phyloP scores from a whole-genome alignment of 192 early-diverging fungal genomes.

The Dissophora globulifera region DNA sequence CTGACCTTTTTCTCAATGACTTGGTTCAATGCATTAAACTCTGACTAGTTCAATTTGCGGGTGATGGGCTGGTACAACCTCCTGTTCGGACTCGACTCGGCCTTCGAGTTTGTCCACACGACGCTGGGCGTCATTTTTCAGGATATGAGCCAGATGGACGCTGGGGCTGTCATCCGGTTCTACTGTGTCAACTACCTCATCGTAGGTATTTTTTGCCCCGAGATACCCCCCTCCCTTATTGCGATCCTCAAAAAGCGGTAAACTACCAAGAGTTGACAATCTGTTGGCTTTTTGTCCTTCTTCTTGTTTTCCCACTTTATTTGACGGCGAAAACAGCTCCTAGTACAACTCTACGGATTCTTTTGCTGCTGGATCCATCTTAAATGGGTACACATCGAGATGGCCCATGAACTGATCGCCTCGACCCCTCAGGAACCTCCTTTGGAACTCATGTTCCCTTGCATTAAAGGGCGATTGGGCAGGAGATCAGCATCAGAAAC shows the following conservation, averaged over 20 bases:
- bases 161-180: slow-evolving; percentile 10
- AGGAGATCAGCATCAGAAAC: too few species aligned
- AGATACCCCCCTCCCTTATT: too few species aligned
- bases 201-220: slow-evolving; percentile 25
- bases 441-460: slow-evolving; percentile 33
- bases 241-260: too few species aligned
- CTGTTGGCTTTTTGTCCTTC: too few species aligned
- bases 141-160: slow-evolving; percentile 17
- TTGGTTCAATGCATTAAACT: too few species aligned
- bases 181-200: slow-evolving; percentile 27
- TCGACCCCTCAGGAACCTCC: slow-evolving; percentile 8
- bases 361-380: slow-evolving; percentile 49
- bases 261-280: too few species aligned
- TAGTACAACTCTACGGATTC: slow-evolving; percentile 29
- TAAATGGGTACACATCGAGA: slow-evolving; percentile 34
- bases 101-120: slow-evolving; percentile 36
- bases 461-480: background rate
- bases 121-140: slow-evolving; percentile 35
- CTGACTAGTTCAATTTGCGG: slow-evolving; percentile 45
- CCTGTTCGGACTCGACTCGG: slow-evolving; percentile 34
- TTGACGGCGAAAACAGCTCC: slow-evolving; percentile 2
- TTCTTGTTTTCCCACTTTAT: background rate
- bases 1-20: too few species aligned
- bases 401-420: slow-evolving; percentile 13
- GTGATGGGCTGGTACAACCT: slow-evolving; percentile 47